These are phyloP conservation scores for Hypoxylon sp. DNA, from an alignment of 2,329 filamentous ascomycete genomes.

Conservation along the genomic window DNA sequence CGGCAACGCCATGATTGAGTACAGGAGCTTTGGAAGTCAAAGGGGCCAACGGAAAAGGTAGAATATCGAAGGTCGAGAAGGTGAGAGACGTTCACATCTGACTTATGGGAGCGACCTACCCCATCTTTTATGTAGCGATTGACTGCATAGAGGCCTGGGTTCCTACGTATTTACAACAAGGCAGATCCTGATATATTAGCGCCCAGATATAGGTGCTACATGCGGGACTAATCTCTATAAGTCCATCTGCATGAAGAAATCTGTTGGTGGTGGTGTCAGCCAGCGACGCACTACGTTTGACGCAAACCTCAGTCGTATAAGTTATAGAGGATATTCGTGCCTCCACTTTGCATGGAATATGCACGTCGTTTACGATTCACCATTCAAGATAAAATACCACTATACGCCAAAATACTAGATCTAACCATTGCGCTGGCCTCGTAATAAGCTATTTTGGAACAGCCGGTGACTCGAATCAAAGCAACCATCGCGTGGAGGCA, in stretches of 20 bases:
- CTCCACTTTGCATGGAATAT: background rate
- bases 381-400: background rate
- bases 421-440: background rate
- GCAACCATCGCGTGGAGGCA: background rate
- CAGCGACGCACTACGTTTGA: background rate
- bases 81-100: background rate
- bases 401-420: background rate
- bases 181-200: constrained; percentile 9
- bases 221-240: constrained; percentile 1
- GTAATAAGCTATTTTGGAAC: background rate
- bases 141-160: background rate
- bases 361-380: constrained; percentile 1
- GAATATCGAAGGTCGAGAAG: background rate
- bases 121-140: constrained; percentile 2
- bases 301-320: background rate
- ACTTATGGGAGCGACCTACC: background rate
- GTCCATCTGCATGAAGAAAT: background rate
- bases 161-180: constrained; percentile 7
- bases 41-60: background rate
- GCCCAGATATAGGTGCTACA: constrained; percentile 19
- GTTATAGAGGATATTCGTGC: background rate
- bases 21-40: background rate
- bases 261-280: background rate
- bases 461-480: background rate
- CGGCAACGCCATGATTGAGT: constrained; percentile 58